Base-by-base conservation (phyloP, 441 rosid species). In the Erodium moschatum region DNA sequence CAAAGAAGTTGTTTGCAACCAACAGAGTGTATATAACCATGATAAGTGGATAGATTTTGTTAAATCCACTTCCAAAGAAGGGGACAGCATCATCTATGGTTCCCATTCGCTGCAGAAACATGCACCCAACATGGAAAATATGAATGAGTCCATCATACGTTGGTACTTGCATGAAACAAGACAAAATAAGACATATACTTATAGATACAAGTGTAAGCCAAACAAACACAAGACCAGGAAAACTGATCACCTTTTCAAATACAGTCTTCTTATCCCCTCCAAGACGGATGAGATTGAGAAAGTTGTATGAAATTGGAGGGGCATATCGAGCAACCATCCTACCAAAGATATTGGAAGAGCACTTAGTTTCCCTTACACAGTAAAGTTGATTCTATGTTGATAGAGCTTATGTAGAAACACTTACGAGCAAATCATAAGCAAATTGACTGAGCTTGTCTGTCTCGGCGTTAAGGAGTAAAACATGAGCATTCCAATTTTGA, bases 321-420 rank as follows among this genome's bases (percentile, higher is more conserved):
- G 98, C 97, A 79, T 95, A 92, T 75, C 98, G 93, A 78, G 98
- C 99, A 81, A 95, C 86, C 98, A 92, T 95, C 90, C 99, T 95
- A 73, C 46, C 18, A 79, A 58, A 72, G 62, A 71, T 24, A 42
- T 74, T 33, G 63, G 62, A 73, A 65, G 70, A 70, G 72, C 44
- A 64, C 77, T 71, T 63, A 70, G 44, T 13, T 68, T 44, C 50
- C 5, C 16, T 16, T 33, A 5, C 15, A 15, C 12, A 12, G 63
- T 56, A 69, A 61, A 73, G 52, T 35, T 35, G 20, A 62, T 65
- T 19, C 13, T 62, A 69, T 12, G 48, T 58, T 10, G 16, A 61
- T 13, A 64, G 24, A 71, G 73, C 33, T 35, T 35, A 54, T 2
- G 0, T 71, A 54, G 46, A 72, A 76, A 68, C 64, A 79, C 97